Evolutionary conservation across 495 filamentous ascomycete genomes (phyloP).

Genomic region (Rostrohypoxylon terebratum): DNA sequence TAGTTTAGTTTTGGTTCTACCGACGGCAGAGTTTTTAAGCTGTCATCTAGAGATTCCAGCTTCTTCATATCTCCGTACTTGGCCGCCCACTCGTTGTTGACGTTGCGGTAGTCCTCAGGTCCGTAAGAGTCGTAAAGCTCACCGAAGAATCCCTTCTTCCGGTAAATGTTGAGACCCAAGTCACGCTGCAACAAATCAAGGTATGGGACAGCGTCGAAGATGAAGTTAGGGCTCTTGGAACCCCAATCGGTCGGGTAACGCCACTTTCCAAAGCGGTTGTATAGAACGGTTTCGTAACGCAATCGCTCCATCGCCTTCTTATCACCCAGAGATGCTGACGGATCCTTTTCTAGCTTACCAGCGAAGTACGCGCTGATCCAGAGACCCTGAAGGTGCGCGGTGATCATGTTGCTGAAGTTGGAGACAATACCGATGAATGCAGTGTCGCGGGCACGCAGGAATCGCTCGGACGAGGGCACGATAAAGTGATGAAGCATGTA

Average conservation of each 20-base stretch:
- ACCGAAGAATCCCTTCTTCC: slow-evolving; percentile 59
- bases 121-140: slow-evolving; percentile 69
- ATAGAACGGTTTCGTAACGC: slow-evolving; percentile 68
- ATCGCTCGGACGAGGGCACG: slow-evolving; percentile 66
- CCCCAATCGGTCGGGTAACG: slow-evolving; percentile 75
- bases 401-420: slow-evolving; percentile 70
- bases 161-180: slow-evolving; percentile 64
- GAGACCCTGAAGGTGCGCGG: slow-evolving; percentile 75
- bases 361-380: slow-evolving; percentile 76
- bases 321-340: slow-evolving; percentile 37
- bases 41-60: slow-evolving; percentile 33
- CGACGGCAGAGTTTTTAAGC: slow-evolving; percentile 28
- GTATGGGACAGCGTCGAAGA: slow-evolving; percentile 83
- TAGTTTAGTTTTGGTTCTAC: slow-evolving; percentile 25
- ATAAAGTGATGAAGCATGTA: slow-evolving; percentile 75
- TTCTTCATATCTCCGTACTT: slow-evolving; percentile 46
- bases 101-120: slow-evolving; percentile 68
- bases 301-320: slow-evolving; percentile 48
- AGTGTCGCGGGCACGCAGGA: slow-evolving; percentile 67
- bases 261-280: slow-evolving; percentile 76
- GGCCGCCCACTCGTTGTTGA: slow-evolving; percentile 67
- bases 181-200: slow-evolving; percentile 77
- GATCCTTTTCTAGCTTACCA: slow-evolving; percentile 51
- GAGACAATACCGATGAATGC: slow-evolving; percentile 75
- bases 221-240: slow-evolving; percentile 72